Base-by-base conservation (phyloP, 2,329 filamentous ascomycete species). In the Lomentospora prolificans region DNA sequence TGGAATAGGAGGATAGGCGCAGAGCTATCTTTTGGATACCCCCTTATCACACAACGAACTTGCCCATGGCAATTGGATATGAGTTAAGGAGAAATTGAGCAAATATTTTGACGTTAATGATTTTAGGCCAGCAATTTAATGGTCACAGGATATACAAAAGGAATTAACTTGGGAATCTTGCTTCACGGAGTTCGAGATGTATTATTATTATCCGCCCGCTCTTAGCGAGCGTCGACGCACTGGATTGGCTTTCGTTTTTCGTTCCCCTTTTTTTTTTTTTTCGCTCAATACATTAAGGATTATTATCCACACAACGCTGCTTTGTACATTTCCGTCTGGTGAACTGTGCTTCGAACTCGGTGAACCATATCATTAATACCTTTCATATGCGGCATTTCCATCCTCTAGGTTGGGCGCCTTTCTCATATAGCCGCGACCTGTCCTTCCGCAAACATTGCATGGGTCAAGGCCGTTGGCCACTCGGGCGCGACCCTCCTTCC, bases 261-360 rank as follows among this genome's bases (percentile, higher is more conserved):
- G 12, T 25, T 24, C n/a, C n/a, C n/a, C n/a, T n/a, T n/a, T n/a
- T n/a, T n/a, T n/a, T n/a, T n/a, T n/a, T n/a, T n/a, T n/a, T n/a
- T n/a, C n/a, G n/a, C n/a, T 48, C 24, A 48, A 48, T 48, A 48
- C 44, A 48, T n/a, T 22, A 19, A 48, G 22, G 44, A 48, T 48
- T 14, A 22, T 48, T 19, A 48, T 48, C 22, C 44, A 17, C 44
- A 48, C 17, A 48, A n/a, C n/a, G n/a, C 19, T 12, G 5, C 19
- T 22, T 2, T 22, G 7, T 48, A 22, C 10, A 10, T 27, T 14
- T 5, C 5, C 44, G 24, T 27, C n/a, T n/a, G n/a, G n/a, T 48
- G 44, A 10, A 4, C 44, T 19, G 17, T 48, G 44, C 44, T 25
- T 48, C 44, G 22, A 12, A 9, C n/a, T n/a, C n/a, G n/a, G n/a